Evolutionary conservation across 179 eudicot species (phyloP).

Genomic region (Heliamphora pulchella): DNA sequence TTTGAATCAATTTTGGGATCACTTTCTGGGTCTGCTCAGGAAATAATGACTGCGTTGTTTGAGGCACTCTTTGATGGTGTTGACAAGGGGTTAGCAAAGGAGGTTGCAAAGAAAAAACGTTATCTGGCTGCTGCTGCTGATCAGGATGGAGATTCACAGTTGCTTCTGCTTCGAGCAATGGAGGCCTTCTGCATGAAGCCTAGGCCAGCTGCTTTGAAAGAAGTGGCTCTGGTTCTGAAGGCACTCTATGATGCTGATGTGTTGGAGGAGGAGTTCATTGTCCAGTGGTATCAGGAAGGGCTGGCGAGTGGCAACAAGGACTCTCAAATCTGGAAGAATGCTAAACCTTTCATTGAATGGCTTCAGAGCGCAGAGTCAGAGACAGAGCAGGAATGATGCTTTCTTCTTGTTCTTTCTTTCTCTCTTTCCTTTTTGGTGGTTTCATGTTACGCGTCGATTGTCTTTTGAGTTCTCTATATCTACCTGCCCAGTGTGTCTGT

Average conservation of each 20-base stretch:
- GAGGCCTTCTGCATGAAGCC: constrained; percentile 46
- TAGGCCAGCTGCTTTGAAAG: constrained; percentile 41
- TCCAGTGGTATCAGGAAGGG: constrained; percentile 56
- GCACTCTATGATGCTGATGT: constrained; percentile 51
- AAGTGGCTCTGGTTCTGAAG: constrained; percentile 53
- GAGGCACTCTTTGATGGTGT: constrained; percentile 51
- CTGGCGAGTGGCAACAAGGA: constrained; percentile 32
- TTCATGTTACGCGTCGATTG: too few species aligned
- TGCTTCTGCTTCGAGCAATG: constrained; percentile 40
- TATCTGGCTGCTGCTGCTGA: constrained; percentile 39
- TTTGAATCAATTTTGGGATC: constrained; percentile 36
- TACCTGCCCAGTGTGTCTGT: too few species aligned
- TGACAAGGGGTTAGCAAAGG: constrained; percentile 54
- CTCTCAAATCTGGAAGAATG: constrained; percentile 57
- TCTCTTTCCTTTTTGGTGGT: too few species aligned
- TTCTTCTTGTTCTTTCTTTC: too few species aligned
- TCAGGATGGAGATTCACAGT: constrained; percentile 41
- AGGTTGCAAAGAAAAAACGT: constrained; percentile 40
- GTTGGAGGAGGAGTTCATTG: constrained; percentile 51
- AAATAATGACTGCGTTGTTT: constrained; percentile 39
- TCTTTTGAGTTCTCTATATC: too few species aligned
- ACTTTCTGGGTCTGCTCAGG: constrained; percentile 39
- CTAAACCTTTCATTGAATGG: constrained; percentile 78
- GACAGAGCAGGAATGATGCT: constrained; percentile 45
- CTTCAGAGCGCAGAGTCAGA: constrained; percentile 85